Base-by-base conservation (phyloP, 73 alveolate genomes). In the Tetrahymena malaccensis region DNA sequence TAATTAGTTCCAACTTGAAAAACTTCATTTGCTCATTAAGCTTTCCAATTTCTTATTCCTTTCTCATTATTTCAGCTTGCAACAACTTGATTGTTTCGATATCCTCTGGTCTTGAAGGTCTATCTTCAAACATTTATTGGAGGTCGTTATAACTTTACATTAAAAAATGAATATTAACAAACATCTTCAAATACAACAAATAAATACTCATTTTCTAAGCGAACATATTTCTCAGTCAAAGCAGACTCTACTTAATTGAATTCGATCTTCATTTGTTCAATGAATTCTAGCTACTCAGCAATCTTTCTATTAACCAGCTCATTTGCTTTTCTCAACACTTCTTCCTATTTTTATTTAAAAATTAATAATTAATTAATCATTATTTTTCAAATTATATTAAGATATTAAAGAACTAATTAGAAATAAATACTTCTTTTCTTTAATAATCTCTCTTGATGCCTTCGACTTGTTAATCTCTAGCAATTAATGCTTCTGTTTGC, bases 11-110 rank as follows among this genome's bases (percentile, higher is more conserved):
- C 37, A 98, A 96, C 97, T 98, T 98, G 96, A 98, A 98, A 98
- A 98, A 98, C 94, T 98, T 98, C 99, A 98, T 98, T 85, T 98
- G 98, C 93, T 98, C 99, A 93, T 97, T 97, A 6, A 98, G 97
- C 95, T 97, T 98, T 93, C 94, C 98, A n/a, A 98, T 85, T n/a
- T 95, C 96, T 94, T 96, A 95, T 50, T 97, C 99, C 96, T 96
- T 96, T 50, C 93, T 94, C 25, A 57, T 44, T 50, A 97, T 96
- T 96, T 97, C 97, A 56, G 93, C 95, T 85, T 97, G 95, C 21
- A 96, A 94, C 56, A 93, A 94, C 83, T 96, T 95, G 44, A 97
- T 97, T 94, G 96, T 93, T 50, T 97, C 96, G 33, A 57, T 38
- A 93, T 95, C 97, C 37, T 95, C 97, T 22, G 95, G 95, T 89